Evolutionary conservation across 495 filamentous ascomycete species (phyloP).

Genomic region (Lepraria neglecta): DNA sequence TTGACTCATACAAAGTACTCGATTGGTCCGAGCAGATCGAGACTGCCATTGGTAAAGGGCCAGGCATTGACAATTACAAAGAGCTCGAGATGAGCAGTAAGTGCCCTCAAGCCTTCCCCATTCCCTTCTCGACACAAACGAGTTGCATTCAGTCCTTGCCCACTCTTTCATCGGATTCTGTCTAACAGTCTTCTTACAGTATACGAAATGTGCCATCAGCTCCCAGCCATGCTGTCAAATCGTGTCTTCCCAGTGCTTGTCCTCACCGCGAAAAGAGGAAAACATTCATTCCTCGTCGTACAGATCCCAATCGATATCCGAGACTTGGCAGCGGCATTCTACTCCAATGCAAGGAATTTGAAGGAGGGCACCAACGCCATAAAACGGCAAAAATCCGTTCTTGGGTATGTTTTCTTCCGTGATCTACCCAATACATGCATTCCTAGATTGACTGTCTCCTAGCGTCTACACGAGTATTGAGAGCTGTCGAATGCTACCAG

Average conservation of each 20-base stretch:
- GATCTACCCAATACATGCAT: background rate
- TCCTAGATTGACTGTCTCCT: conserved; percentile 9
- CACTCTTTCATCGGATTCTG: background rate
- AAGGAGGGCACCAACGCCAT: conserved; percentile 20
- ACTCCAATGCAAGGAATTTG: conserved; percentile 28
- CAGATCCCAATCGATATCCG: conserved; percentile 30
- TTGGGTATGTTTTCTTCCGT: conserved; percentile 24
- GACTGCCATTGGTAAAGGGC: conserved; percentile 3
- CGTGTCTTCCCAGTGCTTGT: conserved; percentile 30
- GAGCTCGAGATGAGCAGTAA: conserved; percentile 27
- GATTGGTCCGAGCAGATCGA: conserved; percentile 24
- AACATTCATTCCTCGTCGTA: conserved; percentile 25
- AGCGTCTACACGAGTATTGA: conserved; percentile 51
- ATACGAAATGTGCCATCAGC: conserved; percentile 31
- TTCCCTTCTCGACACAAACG: background rate
- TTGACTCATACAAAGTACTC: conserved; percentile 25
- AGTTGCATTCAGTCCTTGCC: background rate
- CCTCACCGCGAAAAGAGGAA: conserved; percentile 26
- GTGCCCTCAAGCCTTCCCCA: background rate
- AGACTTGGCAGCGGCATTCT: conserved; percentile 24
- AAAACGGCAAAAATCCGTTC: conserved; percentile 26
- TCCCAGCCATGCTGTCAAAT: conserved; percentile 27
- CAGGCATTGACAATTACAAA: conserved; percentile 21
- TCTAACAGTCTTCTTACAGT: conserved; percentile 14
- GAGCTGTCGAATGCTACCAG: conserved; percentile 38